phyloP scores from a whole-genome alignment of 1,139 yeast genomes.

The Martiniozyma asiatica region DNA sequence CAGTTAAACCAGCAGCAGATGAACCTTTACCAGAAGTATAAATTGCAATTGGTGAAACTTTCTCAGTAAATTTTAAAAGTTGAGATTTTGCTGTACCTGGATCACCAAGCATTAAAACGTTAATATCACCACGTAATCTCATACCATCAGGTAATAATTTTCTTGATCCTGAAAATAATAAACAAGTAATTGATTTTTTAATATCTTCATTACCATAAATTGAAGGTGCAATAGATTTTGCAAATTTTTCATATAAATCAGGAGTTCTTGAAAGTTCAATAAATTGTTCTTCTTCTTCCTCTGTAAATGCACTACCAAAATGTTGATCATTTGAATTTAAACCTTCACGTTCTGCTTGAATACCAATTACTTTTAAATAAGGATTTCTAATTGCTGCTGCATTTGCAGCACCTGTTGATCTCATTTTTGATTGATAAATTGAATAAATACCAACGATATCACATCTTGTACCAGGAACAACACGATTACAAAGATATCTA shows the following conservation, averaged over 20 bases:
- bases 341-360: slow-evolving; percentile 49
- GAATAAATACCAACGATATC: slow-evolving; percentile 88
- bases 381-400: slow-evolving; percentile 89
- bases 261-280: slow-evolving; percentile 71
- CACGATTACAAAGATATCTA: slow-evolving; percentile 77
- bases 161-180: slow-evolving; percentile 89
- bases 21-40: slow-evolving; percentile 99
- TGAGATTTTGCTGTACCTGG: slow-evolving; percentile 99
- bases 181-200: slow-evolving; percentile 85
- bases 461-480: slow-evolving; percentile 92
- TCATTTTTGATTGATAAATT: slow-evolving; percentile 64
- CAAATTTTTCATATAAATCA: slow-evolving; percentile 68
- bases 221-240: slow-evolving; percentile 92
- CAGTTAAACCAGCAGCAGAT: slow-evolving; percentile 98
- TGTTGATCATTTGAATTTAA: slow-evolving; percentile 45
- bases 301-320: slow-evolving; percentile 43
- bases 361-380: slow-evolving; percentile 75
- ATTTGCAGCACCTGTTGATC: slow-evolving; percentile 28
- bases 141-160: slow-evolving; percentile 90
- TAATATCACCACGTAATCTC: slow-evolving; percentile 94
- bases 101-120: slow-evolving; percentile 86
- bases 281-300: slow-evolving; percentile 91
- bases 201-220: slow-evolving; percentile 90
- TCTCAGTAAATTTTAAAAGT: slow-evolving; percentile 85
- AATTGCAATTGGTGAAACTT: slow-evolving; percentile 87